A percentile compares a stretch with the other conserved stretches of the same genome.
phyloP scores from a whole-genome alignment of 2,329 filamentous ascomycete genomes.

The Cercospora sp. region DNA sequence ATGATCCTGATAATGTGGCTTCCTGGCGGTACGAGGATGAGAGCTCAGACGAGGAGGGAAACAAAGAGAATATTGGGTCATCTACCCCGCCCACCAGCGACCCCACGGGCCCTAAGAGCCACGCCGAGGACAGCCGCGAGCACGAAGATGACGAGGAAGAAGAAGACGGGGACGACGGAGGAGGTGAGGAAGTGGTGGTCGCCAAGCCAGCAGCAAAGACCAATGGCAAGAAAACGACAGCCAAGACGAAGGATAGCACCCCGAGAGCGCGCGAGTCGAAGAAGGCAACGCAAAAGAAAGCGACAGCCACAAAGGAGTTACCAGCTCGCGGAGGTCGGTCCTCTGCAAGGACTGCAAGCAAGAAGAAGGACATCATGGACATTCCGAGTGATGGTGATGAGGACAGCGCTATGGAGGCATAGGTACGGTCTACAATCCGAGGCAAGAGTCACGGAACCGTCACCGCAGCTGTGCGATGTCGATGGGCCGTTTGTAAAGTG shows the following conservation, averaged over 20 bases:
- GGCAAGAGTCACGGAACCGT: neutral
- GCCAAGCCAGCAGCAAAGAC: conserved; percentile 4
- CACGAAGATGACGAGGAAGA: conserved; percentile 5
- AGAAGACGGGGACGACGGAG: conserved; percentile 4
- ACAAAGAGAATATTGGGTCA: conserved; percentile 31
- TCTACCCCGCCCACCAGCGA: conserved; percentile 37
- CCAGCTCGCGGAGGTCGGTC: conserved; percentile 22
- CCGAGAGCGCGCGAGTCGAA: neutral
- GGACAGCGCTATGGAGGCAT: conserved; percentile 29
- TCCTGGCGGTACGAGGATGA: conserved; percentile 36
- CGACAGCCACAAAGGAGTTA: conserved; percentile 22
- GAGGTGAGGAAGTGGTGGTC: neutral
- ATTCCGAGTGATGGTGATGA: conserved; percentile 32
- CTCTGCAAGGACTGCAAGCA: conserved; percentile 22
- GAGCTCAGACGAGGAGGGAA: conserved; percentile 28
- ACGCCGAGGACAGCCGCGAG: conserved; percentile 3
- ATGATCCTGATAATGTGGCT: conserved; percentile 41
- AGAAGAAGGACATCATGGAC: conserved; percentile 32
- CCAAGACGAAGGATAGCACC: neutral
- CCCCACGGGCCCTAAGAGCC: conserved; percentile 21
- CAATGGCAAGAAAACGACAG: conserved; percentile 1
- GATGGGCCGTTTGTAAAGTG: conserved; percentile 2
- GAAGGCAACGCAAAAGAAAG: conserved; percentile 18
- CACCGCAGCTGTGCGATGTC: neutral
- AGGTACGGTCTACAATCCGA: neutral